phyloP scores from a whole-genome alignment of 768 basidiomycete species.

The Lentinula detonsa region DNA sequence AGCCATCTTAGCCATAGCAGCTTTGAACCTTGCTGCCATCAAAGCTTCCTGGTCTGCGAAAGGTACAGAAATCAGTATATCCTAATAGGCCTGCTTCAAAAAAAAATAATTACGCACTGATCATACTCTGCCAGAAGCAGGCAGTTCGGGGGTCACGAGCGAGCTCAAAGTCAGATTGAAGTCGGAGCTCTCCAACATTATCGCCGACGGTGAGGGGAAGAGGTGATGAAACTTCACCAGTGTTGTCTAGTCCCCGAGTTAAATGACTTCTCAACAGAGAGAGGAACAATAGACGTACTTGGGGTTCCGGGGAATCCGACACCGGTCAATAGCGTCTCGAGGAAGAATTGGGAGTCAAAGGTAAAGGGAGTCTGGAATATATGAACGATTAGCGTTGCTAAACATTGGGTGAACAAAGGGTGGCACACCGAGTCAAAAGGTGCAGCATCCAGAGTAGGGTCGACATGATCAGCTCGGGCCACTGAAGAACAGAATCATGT shows the following conservation, averaged over 20 bases:
- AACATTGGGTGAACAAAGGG: not conserved
- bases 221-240: slow-evolving; percentile 17
- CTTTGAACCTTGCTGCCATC: slow-evolving; percentile 20
- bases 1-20: slow-evolving; percentile 27
- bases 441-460: slow-evolving; percentile 13
- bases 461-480: slow-evolving; percentile 16
- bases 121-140: slow-evolving; percentile 33
- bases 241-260: slow-evolving; percentile 5
- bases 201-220: slow-evolving; percentile 7
- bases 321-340: slow-evolving; percentile 21
- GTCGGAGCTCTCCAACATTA: slow-evolving; percentile 20
- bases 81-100: no score
- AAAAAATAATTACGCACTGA: slow-evolving; percentile 14
- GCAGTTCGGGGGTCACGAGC: slow-evolving; percentile 26
- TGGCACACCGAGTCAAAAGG: slow-evolving; percentile 11
- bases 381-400: no score
- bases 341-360: slow-evolving; percentile 25
- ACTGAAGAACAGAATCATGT: slow-evolving; percentile 4
- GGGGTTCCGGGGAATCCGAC: slow-evolving; percentile 18
- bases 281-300: not conserved
- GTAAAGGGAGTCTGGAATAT: slow-evolving; percentile 21
- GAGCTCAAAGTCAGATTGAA: slow-evolving; percentile 21
- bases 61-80: not conserved
- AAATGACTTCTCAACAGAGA: not conserved
- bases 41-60: slow-evolving; percentile 15